Conservation (phyloP, 2,329 filamentous ascomycete genomes). For the Hypoxylon sp. region DNA sequence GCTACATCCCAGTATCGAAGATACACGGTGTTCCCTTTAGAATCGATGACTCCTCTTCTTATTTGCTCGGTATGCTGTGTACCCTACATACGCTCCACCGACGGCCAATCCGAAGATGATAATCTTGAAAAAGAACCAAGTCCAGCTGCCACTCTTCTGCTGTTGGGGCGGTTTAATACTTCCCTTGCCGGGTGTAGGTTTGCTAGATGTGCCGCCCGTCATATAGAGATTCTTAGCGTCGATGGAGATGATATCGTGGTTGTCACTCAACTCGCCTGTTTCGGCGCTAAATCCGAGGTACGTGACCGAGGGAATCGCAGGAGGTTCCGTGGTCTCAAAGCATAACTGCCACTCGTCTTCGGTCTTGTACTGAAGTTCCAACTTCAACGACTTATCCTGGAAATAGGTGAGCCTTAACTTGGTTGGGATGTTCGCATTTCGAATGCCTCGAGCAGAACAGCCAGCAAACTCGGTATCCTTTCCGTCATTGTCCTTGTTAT, state of each 20-base stretch:
- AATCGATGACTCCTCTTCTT: constrained; percentile 72
- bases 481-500: constrained; percentile 95
- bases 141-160: constrained; percentile 68
- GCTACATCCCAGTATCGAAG: constrained; percentile 16
- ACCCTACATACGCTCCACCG: constrained; percentile 86
- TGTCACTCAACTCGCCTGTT: constrained; percentile 96
- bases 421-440: constrained; percentile 83
- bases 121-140: constrained; percentile 82
- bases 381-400: constrained; percentile 90
- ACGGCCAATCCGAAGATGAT: constrained; percentile 79
- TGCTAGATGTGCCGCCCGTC: constrained; percentile 64
- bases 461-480: constrained; percentile 94
- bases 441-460: constrained; percentile 93
- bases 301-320: constrained; percentile 82
- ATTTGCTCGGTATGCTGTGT: constrained; percentile 83
- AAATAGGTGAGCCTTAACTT: constrained; percentile 95
- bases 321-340: constrained; percentile 81
- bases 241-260: constrained; percentile 95
- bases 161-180: constrained; percentile 58
- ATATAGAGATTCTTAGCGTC: constrained; percentile 90
- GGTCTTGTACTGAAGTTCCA: constrained; percentile 94
- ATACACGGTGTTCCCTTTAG: constrained; percentile 53
- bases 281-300: constrained; percentile 87
- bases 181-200: constrained; percentile 58
- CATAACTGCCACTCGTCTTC: constrained; percentile 91